Base-by-base conservation (phyloP, 108 stramenopile genomes). In the Phaeodactylum tricornutum region DNA sequence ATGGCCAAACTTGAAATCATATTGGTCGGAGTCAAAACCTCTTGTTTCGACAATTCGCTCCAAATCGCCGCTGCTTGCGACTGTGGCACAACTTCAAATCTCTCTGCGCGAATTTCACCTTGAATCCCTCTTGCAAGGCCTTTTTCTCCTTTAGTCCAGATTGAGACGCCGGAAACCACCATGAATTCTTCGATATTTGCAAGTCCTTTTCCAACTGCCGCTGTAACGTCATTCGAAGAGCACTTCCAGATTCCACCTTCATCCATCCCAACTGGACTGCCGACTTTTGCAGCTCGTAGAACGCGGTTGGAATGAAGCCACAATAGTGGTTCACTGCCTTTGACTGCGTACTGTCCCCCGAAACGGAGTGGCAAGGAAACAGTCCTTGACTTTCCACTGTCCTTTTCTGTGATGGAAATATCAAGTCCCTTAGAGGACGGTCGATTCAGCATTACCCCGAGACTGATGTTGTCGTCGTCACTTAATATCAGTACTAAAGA, bases 341-440 rank as follows among this genome's bases (percentile, higher is more conserved):
- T 76, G 22, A 90, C 47, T 12, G 72, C 60, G 50, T 71, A 90
- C 48, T 79, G 75, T 9, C 87, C 87, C 12, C 87, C 87, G 50
- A 69, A 85, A 9, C 83, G 70, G 11, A 85, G 28, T 62, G 77
- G 79, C 28, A 87, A 47, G 17, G 41, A 50, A 27, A 62, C 57
- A 31, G 39, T 41, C 19, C 36, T 54, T 33, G 43, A 25, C 14
- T 38, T 31, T 12, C 61, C 61, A 31, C 55, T 47, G 22, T 37
- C 51, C 2, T 50, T 37, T 23, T 50, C 71, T 11, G 15, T 48
- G 12, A 69, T 62, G 11, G 55, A 45, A 31, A 78, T 54, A 6
- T 83, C 74, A 23, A 66, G 48, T 9, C 67, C 75, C 34, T 71
- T 79, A 8, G 79, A 45, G 28, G 74, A 58, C 29, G 89, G 82